These are phyloP conservation scores for Globisporangium canariense DNA, from an alignment of 352 stramenopile genomes.

Conservation along the genomic window DNA sequence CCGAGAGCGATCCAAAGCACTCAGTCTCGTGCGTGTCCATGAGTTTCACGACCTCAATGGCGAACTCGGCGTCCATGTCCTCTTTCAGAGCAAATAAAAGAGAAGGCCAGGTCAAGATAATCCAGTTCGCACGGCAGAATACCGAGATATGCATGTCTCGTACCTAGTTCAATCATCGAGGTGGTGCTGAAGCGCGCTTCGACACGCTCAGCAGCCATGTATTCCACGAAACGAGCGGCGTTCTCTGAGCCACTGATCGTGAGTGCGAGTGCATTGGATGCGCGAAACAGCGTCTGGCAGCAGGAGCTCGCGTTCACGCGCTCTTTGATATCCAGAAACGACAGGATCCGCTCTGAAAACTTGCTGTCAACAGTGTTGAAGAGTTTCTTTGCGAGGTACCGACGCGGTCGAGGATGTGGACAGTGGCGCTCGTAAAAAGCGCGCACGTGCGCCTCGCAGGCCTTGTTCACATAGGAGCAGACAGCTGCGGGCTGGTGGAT, in stretches of 20 bases:
- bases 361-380: conserved; percentile 5
- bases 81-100: background rate
- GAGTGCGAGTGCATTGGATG: conserved; percentile 25
- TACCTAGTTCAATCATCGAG: conserved; percentile 22
- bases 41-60: conserved; percentile 30
- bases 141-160: background rate
- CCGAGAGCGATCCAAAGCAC: conserved; percentile 32
- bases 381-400: conserved; percentile 30
- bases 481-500: conserved; percentile 23
- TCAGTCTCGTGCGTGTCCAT: conserved; percentile 32
- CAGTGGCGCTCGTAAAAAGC: conserved; percentile 41
- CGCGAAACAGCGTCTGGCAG: conserved; percentile 29
- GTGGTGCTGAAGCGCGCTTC: conserved; percentile 27
- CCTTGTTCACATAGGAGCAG: conserved; percentile 37
- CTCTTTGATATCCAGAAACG: conserved; percentile 23
- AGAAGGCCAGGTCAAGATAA: background rate
- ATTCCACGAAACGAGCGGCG: conserved; percentile 20
- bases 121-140: background rate
- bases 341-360: conserved; percentile 26
- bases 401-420: conserved; percentile 30
- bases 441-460: conserved; percentile 22
- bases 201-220: conserved; percentile 20
- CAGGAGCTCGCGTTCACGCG: conserved; percentile 28
- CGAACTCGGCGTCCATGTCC: conserved; percentile 18
- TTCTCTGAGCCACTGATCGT: conserved; percentile 16